Conservation (phyloP, 2,329 filamentous ascomycete genomes). For the Aphanocladium album region DNA sequence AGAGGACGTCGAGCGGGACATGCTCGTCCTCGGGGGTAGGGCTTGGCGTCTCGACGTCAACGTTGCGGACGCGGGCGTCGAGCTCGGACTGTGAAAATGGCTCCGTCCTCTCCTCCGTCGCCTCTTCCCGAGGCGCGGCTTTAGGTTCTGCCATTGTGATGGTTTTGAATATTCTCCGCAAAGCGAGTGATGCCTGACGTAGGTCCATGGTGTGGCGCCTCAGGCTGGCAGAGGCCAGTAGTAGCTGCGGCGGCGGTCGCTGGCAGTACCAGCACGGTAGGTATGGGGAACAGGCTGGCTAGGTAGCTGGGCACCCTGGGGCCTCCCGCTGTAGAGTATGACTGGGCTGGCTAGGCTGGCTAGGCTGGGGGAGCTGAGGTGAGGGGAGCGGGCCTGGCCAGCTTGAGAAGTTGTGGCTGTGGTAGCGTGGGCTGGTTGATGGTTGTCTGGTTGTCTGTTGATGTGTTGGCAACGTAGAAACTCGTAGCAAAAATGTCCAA, state of each 20-base stretch:
- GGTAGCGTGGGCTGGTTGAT: neutral
- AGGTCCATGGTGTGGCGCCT: constrained; percentile 19
- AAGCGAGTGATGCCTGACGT: constrained; percentile 15
- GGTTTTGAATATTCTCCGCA: constrained; percentile 13
- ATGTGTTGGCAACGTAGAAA: constrained; percentile 7
- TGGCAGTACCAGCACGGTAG: neutral
- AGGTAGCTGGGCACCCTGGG: too few relatives aligned
- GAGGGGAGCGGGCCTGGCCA: neutral
- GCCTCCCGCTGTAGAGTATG: too few relatives aligned
- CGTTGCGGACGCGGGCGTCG: constrained; percentile 41
- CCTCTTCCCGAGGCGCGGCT: constrained; percentile 31
- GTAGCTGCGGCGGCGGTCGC: neutral
- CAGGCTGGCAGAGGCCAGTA: constrained; percentile 4
- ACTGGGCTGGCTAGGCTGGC: neutral
- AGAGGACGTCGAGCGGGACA: constrained; percentile 50
- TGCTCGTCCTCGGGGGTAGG: constrained; percentile 34
- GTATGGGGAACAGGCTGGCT: too few relatives aligned
- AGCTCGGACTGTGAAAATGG: constrained; percentile 54
- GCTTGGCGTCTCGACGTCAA: constrained; percentile 37
- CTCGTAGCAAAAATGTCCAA: constrained; percentile 11
- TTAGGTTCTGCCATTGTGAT: constrained; percentile 43
- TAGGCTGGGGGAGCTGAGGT: neutral
- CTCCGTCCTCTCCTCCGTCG: constrained; percentile 51
- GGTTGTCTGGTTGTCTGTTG: neutral
- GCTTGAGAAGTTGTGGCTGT: constrained; percentile 4